Evolutionary conservation across 2,329 filamentous ascomycete genomes (phyloP), one percentile per base, ranked within the genome.

Genomic region (Paraphaeosphaeria sporulosa): DNA sequence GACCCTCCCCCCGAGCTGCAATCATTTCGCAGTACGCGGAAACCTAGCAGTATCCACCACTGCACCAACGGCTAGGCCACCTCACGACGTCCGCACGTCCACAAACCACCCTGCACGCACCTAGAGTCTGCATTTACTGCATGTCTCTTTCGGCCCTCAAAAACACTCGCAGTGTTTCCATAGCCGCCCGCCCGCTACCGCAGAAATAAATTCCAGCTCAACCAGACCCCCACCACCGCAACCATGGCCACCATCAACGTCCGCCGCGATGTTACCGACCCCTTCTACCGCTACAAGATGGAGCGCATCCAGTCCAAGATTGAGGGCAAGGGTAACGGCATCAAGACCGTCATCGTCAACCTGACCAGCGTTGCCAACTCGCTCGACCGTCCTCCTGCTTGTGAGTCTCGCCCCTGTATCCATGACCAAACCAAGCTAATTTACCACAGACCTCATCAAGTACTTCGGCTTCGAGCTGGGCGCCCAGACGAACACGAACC

Each of bases 201-300:
- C 65, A 68, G 52, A 64, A 72, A 56, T 76, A 75, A 74, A 67
- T 40, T 19, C 55, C 59, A 57, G 42, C 51, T 23, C 44, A 44
- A 30, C 60, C 68, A 75, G 72, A 42, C 60, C 55, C 54, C 48
- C 71, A 74, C 69, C 63, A 83, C 81, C 83, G 83, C 84, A 88
- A 93, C 74, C 82, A 98, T 98, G 95, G 90, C 92, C 87, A 94
- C 92, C 84, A 86, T 99, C 88, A 99, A 99, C 84, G 94, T 98
- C 83, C 94, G 94, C 82, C 93, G 73, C 77, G 94, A 98, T 91
- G 90, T 97, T 85, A 90, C 90, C 86, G 95, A 99, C 84, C 91
- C 91, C 83, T 99, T 97, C 89, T 99, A 99, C 85, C 95, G 95
- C 81, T 99, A 99, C 90, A 99, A 99, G 89, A 99, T 99, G 95